Evolutionary conservation across 805 yeast species (phyloP).

Genomic region (Ascoidea tarda): DNA sequence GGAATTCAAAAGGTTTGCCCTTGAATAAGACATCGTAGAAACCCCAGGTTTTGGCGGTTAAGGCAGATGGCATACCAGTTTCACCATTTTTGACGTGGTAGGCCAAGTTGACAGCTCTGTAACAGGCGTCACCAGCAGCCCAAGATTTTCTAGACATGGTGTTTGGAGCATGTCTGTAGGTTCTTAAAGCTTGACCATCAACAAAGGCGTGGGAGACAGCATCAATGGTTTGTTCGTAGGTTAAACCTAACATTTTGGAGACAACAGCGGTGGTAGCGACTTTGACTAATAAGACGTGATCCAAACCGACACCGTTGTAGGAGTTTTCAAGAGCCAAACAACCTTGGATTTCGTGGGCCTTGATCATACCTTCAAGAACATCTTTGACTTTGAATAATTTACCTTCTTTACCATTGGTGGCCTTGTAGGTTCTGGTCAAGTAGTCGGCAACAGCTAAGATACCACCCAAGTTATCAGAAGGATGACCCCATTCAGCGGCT

Average conservation of each 20-base stretch:
- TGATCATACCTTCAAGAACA: slow-evolving; percentile 41
- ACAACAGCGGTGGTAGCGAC: slow-evolving; percentile 50
- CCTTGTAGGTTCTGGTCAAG: slow-evolving; percentile 30
- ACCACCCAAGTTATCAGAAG: slow-evolving; percentile 47
- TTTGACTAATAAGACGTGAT: slow-evolving; percentile 44
- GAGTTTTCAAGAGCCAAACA: slow-evolving; percentile 44
- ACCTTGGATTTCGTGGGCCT: slow-evolving; percentile 54
- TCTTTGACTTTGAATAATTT: slow-evolving; percentile 31
- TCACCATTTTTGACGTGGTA: slow-evolving; percentile 35
- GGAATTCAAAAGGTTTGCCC: slow-evolving; percentile 38
- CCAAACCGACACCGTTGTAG: slow-evolving; percentile 43
- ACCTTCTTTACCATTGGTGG: slow-evolving; percentile 24
- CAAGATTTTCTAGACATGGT: slow-evolving; percentile 50
- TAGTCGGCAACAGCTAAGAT: slow-evolving; percentile 45
- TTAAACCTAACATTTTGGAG: slow-evolving; percentile 36
- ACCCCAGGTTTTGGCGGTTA: slow-evolving; percentile 48
- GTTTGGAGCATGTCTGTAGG: slow-evolving; percentile 52
- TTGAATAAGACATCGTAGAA: slow-evolving; percentile 46
- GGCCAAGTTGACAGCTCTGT: slow-evolving; percentile 43
- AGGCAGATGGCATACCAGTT: slow-evolving; percentile 37
- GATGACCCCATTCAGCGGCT: slow-evolving; percentile 64
- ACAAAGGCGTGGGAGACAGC: slow-evolving; percentile 48
- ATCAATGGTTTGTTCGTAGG: slow-evolving; percentile 35
- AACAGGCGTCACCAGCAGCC: slow-evolving; percentile 55
- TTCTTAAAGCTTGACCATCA: slow-evolving; percentile 44